Percentiles rank a stretch among this genome's conserved stretches.
phyloP scores from a whole-genome alignment of 495 filamentous ascomycete species.

The Alectoria sarmentosa region DNA sequence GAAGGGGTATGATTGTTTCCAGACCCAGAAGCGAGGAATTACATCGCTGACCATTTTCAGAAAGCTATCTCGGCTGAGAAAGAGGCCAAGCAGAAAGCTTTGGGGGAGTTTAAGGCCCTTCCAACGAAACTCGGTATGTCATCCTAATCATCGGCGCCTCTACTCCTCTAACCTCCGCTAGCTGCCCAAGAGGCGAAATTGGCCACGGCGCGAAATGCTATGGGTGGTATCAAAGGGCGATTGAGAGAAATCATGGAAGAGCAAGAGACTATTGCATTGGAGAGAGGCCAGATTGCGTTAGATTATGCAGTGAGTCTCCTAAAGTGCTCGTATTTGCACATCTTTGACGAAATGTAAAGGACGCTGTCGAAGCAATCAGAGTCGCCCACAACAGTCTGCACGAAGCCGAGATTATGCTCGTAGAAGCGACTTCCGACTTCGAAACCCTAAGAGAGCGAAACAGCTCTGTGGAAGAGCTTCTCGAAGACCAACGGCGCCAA shows the following conservation, averaged over 20 bases:
- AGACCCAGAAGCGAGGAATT: not conserved
- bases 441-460: constrained; percentile 57
- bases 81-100: constrained; percentile 49
- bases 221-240: constrained; percentile 37
- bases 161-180: constrained; percentile 21
- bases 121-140: constrained; percentile 63
- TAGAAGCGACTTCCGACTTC: constrained; percentile 77
- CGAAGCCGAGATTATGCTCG: constrained; percentile 56
- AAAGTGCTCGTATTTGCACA: not conserved
- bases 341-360: constrained; percentile 28
- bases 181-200: constrained; percentile 49
- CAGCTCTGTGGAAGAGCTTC: constrained; percentile 43
- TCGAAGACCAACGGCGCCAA: constrained; percentile 42
- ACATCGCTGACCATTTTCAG: constrained; percentile 30
- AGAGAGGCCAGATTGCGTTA: constrained; percentile 57
- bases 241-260: constrained; percentile 40
- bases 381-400: constrained; percentile 54
- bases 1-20: constrained; percentile 36
- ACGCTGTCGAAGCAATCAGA: constrained; percentile 53
- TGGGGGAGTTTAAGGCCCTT: constrained; percentile 54
- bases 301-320: constrained; percentile 51
- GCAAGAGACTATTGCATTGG: constrained; percentile 49
- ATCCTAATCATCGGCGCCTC: not conserved
- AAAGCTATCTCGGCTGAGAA: constrained; percentile 47
- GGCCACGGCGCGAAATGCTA: constrained; percentile 35